Evolutionary conservation across 345 rosid species (phyloP).

Genomic region (Diplotaxis tenuifolia): DNA sequence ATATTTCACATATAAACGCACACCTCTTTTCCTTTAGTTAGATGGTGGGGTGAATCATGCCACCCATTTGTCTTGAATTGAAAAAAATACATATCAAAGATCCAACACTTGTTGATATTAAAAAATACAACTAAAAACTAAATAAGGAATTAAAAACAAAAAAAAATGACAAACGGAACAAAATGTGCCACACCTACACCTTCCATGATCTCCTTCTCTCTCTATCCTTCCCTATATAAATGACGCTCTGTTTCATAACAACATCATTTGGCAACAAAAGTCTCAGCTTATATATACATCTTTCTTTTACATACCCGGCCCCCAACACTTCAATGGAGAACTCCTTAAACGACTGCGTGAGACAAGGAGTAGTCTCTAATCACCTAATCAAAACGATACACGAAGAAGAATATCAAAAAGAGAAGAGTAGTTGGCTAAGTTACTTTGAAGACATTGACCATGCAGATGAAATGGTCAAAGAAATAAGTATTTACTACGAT

Average conservation of each 20-base stretch:
- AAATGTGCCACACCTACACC: slow-evolving; percentile 39
- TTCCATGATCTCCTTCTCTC: slow-evolving; percentile 29
- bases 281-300: slow-evolving; percentile 12
- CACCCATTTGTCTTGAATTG: neutral
- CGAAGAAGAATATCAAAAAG: slow-evolving; percentile 28
- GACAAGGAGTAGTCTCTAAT: slow-evolving; percentile 27
- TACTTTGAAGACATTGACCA: slow-evolving; percentile 36
- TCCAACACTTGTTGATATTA: slow-evolving; percentile 17
- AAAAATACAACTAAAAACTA: neutral
- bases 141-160: neutral
- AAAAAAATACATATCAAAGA: slow-evolving; percentile 7
- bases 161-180: slow-evolving; percentile 29
- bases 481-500: slow-evolving; percentile 14
- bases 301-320: slow-evolving; percentile 9
- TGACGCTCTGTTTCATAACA: neutral
- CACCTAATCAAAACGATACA: slow-evolving; percentile 25
- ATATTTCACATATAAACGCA: neutral
- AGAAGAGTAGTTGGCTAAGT: slow-evolving; percentile 33
- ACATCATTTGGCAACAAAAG: slow-evolving; percentile 25
- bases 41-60: slow-evolving; percentile 14
- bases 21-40: neutral
- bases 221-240: slow-evolving; percentile 13
- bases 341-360: slow-evolving; percentile 22
- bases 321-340: slow-evolving; percentile 40
- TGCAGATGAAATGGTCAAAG: slow-evolving; percentile 21